Evolutionary conservation across 1,284 basidiomycete species (phyloP).

Genomic region (Sanghuangporus sanghuang): DNA sequence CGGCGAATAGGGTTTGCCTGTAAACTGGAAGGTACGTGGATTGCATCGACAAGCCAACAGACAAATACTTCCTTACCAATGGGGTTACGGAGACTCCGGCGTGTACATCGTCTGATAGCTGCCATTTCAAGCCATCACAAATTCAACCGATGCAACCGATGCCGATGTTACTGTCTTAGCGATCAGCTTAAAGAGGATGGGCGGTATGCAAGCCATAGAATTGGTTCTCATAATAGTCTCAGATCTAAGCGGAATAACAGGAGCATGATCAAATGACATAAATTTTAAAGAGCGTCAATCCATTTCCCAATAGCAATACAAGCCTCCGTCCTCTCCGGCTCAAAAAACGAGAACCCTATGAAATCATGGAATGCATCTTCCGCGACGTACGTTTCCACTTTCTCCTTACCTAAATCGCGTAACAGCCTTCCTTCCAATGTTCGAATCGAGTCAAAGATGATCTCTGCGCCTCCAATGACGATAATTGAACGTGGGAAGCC

Average conservation of each 20-base stretch:
- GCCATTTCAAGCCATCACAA: not conserved
- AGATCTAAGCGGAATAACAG: not conserved
- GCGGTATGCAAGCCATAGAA: too few species aligned
- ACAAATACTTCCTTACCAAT: too few species aligned
- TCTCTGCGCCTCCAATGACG: slow-evolving; percentile 30
- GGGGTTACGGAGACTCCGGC: not conserved
- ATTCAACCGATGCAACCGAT: not conserved
- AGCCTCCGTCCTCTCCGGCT: slow-evolving; percentile 12
- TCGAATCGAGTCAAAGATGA: slow-evolving; percentile 29
- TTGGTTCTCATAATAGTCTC: not conserved
- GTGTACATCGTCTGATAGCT: not conserved
- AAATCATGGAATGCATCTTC: slow-evolving; percentile 24
- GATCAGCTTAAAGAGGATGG: not conserved
- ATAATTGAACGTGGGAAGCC: slow-evolving; percentile 34
- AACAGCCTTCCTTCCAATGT: slow-evolving; percentile 30
- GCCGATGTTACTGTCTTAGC: not conserved
- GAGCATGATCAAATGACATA: not conserved
- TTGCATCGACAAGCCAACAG: not conserved
- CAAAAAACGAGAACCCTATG: slow-evolving; percentile 7
- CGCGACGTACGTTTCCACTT: slow-evolving; percentile 30
- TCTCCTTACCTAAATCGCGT: slow-evolving; percentile 40
- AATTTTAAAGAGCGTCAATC: slow-evolving; percentile 4
- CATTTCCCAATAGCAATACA: slow-evolving; percentile 4
- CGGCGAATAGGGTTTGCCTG: too few species aligned
- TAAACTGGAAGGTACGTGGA: not conserved